Evolutionary conservation across 1,139 yeast species (phyloP), one percentile per base, ranked within the genome.

Genomic region (Taphrina betulina): DNA sequence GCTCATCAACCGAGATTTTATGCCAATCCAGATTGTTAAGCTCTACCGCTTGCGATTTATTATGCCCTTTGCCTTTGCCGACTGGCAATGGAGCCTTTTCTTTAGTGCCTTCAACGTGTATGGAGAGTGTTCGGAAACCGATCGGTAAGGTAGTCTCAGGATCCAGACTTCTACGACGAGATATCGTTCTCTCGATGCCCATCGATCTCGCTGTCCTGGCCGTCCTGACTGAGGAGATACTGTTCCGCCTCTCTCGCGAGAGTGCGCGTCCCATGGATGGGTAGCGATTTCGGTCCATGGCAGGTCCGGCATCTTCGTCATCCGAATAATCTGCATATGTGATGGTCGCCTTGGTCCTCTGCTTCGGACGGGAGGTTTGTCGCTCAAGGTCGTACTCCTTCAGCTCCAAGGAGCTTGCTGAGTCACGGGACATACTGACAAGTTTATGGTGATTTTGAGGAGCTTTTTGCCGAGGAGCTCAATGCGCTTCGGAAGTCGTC

Each of bases 11-110:
- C 2, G 64, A 59, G 24, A 66, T 68, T 16, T 62, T 61, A 58
- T 72, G 72, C 66, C 65, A 72, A 4, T 68, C 67, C 20, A 66
- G 62, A 10, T 61, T 59, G 20, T 68, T 56, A 52, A 71, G 67
- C 50, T 64, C 66, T 14, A 42, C 38, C n/a, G 54, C 46, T 7
- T 38, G 46, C 3, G 46, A 33, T 26, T 50, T 29, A 24, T 23
- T 38, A 16, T 28, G 28, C 26, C 44, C 44, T 28, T 40, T 40
- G 8, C 31, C 46, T 4, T 23, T 33, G 19, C 44, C 40, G 1
- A n/a, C 26, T 23, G 44, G 37, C 5, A 42, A 17, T 5, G 45
- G 37, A 17, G 35, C 51, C 28, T 23, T 31, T 24, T 57, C 57
- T 20, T 38, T 40, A 12, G 60, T 34, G 14, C 57, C 60, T 17